phyloP scores from a whole-genome alignment of 164 flowering plant species.

The Liquidambar formosana region DNA sequence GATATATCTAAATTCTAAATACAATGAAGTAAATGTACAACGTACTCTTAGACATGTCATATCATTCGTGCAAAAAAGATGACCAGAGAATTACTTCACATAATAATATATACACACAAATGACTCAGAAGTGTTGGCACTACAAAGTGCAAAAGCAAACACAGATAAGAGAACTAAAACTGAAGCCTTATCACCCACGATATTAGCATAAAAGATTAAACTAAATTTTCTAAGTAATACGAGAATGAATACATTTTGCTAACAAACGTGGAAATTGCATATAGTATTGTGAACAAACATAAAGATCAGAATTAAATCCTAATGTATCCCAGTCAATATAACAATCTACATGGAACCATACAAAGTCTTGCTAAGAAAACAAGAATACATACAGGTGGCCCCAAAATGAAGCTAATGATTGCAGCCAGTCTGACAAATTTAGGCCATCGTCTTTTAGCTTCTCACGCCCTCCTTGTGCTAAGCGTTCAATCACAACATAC shows the following conservation, averaged over 20 bases:
- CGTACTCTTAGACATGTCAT: neutral
- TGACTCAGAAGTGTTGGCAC: neutral
- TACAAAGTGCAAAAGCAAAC: neutral
- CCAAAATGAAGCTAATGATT: constrained; percentile 98
- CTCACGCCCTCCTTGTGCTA: constrained; percentile 93
- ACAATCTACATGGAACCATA: constrained; percentile 2
- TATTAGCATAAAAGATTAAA: neutral
- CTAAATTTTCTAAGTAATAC: neutral
- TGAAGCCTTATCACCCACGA: neutral
- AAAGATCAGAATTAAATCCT: neutral
- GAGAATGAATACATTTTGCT: neutral
- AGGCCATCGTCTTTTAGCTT: constrained; percentile 98
- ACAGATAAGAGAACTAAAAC: neutral
- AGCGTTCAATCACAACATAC: constrained; percentile 97
- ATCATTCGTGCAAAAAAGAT: neutral
- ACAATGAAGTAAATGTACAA: neutral
- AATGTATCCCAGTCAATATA: neutral
- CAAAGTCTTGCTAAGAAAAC: constrained; percentile 9
- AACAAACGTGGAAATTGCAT: constrained; percentile 2
- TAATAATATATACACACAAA: neutral
- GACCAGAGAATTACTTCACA: neutral
- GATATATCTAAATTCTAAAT: constrained; percentile 20
- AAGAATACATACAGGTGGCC: constrained; percentile 89
- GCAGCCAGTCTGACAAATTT: constrained; percentile 99
- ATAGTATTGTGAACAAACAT: neutral